These are phyloP conservation scores for Ascochyta pisi DNA, from an alignment of 2,329 filamentous ascomycete genomes.

Conservation along the genomic window DNA sequence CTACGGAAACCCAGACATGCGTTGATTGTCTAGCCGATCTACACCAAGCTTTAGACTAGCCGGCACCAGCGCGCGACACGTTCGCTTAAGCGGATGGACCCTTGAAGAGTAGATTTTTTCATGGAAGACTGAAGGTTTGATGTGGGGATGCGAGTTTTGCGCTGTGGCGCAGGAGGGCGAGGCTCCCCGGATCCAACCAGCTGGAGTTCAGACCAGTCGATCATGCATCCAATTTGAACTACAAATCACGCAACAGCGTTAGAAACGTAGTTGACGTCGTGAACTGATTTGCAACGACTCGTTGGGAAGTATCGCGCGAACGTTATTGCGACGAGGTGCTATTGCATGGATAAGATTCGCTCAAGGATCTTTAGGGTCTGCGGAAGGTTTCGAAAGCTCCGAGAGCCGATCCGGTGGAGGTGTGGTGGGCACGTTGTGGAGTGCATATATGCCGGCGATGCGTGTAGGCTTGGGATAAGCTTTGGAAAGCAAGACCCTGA, in stretches of 20 bases:
- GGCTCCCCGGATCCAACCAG: neutral
- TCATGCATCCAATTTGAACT: neutral
- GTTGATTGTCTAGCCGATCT: neutral
- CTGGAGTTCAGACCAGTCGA: slow-evolving; percentile 2
- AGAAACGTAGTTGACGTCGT: slow-evolving; percentile 1
- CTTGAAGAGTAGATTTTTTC: neutral
- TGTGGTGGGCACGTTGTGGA: slow-evolving; percentile 1
- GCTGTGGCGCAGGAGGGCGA: slow-evolving; percentile 2
- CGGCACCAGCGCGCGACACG: neutral
- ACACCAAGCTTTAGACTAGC: slow-evolving; percentile 1
- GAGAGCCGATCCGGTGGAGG: neutral
- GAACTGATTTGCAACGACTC: neutral
- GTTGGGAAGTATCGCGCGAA: neutral
- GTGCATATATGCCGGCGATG: neutral
- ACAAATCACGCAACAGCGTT: slow-evolving; percentile 8
- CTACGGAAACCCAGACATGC: neutral
- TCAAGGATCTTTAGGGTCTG: neutral
- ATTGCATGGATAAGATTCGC: neutral
- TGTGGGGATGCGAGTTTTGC: neutral
- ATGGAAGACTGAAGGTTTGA: neutral
- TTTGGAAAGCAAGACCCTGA: neutral
- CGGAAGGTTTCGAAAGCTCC: neutral
- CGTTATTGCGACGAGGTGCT: neutral
- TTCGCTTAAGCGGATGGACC: neutral
- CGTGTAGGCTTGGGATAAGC: neutral